A percentile compares a stretch with the other conserved stretches of the same genome.
These are phyloP conservation scores for Tremellales sp. DNA, from an alignment of 1,284 basidiomycete species.

Conservation along the genomic window DNA sequence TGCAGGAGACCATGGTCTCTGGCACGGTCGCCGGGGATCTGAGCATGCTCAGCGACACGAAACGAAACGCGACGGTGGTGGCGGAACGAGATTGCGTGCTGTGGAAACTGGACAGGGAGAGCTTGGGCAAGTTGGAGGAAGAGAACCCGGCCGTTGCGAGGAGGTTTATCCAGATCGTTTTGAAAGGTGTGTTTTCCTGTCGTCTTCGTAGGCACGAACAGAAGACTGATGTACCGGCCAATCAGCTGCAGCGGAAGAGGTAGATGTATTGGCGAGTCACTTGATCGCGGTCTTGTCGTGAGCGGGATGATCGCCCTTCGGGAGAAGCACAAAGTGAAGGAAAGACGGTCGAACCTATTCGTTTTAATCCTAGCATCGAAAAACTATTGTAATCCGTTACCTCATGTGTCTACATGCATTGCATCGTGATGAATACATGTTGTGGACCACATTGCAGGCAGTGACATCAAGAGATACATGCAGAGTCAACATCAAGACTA, in stretches of 20 bases:
- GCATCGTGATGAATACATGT: too few species aligned
- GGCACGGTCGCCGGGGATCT: constrained; percentile 87
- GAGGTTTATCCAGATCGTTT: constrained; percentile 65
- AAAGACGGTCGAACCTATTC: not conserved
- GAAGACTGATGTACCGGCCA: not conserved
- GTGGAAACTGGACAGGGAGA: constrained; percentile 68
- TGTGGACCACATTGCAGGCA: too few species aligned
- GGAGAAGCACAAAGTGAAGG: too few species aligned
- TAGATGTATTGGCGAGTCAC: constrained; percentile 45
- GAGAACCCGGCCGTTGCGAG: constrained; percentile 65
- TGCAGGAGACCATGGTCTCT: constrained; percentile 87
- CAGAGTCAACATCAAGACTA: too few species aligned
- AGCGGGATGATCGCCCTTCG: too few species aligned
- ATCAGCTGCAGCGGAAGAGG: constrained; percentile 48
- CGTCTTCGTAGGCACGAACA: not conserved
- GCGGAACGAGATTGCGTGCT: constrained; percentile 72
- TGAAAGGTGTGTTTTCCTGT: constrained; percentile 63
- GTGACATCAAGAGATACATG: too few species aligned
- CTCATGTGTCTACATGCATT: not conserved
- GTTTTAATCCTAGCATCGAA: not conserved
- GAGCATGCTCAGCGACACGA: constrained; percentile 68
- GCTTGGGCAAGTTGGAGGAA: constrained; percentile 59
- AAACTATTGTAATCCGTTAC: not conserved
- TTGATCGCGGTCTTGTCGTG: constrained; percentile 44
- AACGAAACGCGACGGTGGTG: constrained; percentile 77